Evolutionary conservation across 495 filamentous ascomycete genomes (phyloP), one percentile per base, ranked within the genome.

Genomic region (Podospora australis): DNA sequence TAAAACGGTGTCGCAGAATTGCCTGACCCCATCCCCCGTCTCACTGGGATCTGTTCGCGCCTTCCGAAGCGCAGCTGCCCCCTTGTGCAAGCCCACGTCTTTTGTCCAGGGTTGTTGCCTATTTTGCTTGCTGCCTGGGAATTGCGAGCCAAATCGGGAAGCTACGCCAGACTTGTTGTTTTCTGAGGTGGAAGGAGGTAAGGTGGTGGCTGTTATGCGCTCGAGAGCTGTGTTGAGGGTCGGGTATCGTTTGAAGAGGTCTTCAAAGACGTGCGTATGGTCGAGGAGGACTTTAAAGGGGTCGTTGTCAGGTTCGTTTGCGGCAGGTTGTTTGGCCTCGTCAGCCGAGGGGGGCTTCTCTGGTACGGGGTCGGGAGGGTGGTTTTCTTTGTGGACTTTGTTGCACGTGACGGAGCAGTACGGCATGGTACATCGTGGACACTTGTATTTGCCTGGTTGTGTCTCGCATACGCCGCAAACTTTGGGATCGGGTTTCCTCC

Each of bases 381-480:
- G 66, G 48, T 56, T 72, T 24, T 66, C 55, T 53, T 78, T 83
- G 68, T 89, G 85, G 22, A 71, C 63, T 53, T 77, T 79, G 47
- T 77, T 84, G 64, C 85, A 89, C 20, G 73, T 66, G 38, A 86
- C 71, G 1, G 84, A 88, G 56, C 85, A 89, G 57, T 81, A 84
- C 66, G 75, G 72, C 7, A 80, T 50, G n/a, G 57, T 60, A 57
- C 83, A 87, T 24, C 70, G 73, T 2, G 78, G 77, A 64, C 83
- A 87, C 43, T 83, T 82, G 60, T 86, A 86, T 58, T 81, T 85
- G 21, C 66, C 73, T 19, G 65, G 61, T 38, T 82, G 69, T 41
- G 63, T 64, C 42, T 72, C 66, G 64, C 82, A 87, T 14, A 86
- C 76, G 50, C 73, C 73, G 54, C 83, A 87, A 3, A 69, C 19